Conservation (phyloP, 2,329 filamentous ascomycete genomes). For the Ophiostoma piceae region DNA sequence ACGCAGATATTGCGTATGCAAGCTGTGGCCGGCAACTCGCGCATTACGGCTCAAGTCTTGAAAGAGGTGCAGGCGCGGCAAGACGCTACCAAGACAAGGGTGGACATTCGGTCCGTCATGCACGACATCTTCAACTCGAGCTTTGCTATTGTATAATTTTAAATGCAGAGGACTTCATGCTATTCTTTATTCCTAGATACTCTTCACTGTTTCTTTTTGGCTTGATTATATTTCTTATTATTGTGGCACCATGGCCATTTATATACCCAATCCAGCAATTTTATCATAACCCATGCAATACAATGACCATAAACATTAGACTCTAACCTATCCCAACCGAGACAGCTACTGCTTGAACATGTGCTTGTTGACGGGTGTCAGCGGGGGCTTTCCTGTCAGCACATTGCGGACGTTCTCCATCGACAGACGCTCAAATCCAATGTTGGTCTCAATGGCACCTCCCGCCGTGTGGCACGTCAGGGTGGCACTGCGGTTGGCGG, state of each 20-base stretch:
- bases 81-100: slow-evolving; percentile 37
- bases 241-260: not conserved
- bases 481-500: slow-evolving; percentile 44
- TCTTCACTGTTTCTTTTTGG: slow-evolving; percentile 20
- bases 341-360: slow-evolving; percentile 34
- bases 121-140: slow-evolving; percentile 46
- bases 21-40: slow-evolving; percentile 41
- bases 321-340: not conserved
- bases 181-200: not conserved
- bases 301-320: not conserved
- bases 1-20: slow-evolving; percentile 46
- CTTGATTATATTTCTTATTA: not conserved
- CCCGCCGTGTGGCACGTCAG: slow-evolving; percentile 52
- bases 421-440: slow-evolving; percentile 50
- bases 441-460: slow-evolving; percentile 48
- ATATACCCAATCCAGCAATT: slow-evolving; percentile 4
- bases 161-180: not conserved
- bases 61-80: slow-evolving; percentile 44
- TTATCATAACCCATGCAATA: not conserved
- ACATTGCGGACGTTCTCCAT: slow-evolving; percentile 51
- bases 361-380: slow-evolving; percentile 52
- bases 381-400: slow-evolving; percentile 34
- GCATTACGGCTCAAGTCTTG: slow-evolving; percentile 43
- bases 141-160: slow-evolving; percentile 47
- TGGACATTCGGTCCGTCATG: slow-evolving; percentile 45